Base-by-base conservation (phyloP, 2,329 filamentous ascomycete species). In the Botrytis galanthina region DNA sequence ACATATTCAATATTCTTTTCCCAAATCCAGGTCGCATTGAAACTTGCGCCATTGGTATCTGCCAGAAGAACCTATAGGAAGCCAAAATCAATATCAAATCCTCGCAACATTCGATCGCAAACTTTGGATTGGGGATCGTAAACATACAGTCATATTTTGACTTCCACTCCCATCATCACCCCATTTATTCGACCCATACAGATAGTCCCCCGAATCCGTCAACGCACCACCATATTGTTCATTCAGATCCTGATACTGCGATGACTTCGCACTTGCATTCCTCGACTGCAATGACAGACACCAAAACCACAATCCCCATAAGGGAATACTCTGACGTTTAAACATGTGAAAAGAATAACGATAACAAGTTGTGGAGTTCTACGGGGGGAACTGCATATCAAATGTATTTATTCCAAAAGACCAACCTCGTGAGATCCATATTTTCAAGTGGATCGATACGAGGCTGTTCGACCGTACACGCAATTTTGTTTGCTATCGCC, bases 91-190 rank as follows among this genome's bases (percentile, higher is more conserved):
- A 54, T 37, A 44, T n/a, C 35, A n/a, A 35, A 46, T 63, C n/a
- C 39, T 26, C 16, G 20, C 8, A 12, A 51, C 8, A n/a, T 10
- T 37, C 18, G 32, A 64, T 57, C 10, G 44, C 29, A 26, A 61
- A 22, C 26, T 10, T 37, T 20, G 20, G 20, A 8, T 35, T 37
- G 1, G 29, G 9, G 14, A 44, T 14, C 14, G 7, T 46, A 5
- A 46, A 59, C 70, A 26, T 68, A 72, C 70, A 32, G 70, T 72
- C 70, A 72, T 72, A 35, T 72, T 67, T 4, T 72, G 70, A 46
- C 70, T 72, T 37, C 61, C 70, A 46, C 70, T 72, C 5, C 70
- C 70, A 72, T 72, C 70, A 60, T 72, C 70, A 5, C 70, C 70
- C 70, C 70, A 72, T 72, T 72, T 67, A 39, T 72, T 60, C 22